phyloP scores from a whole-genome alignment of 306 rosid genomes.

The Fragaria iinumae region DNA sequence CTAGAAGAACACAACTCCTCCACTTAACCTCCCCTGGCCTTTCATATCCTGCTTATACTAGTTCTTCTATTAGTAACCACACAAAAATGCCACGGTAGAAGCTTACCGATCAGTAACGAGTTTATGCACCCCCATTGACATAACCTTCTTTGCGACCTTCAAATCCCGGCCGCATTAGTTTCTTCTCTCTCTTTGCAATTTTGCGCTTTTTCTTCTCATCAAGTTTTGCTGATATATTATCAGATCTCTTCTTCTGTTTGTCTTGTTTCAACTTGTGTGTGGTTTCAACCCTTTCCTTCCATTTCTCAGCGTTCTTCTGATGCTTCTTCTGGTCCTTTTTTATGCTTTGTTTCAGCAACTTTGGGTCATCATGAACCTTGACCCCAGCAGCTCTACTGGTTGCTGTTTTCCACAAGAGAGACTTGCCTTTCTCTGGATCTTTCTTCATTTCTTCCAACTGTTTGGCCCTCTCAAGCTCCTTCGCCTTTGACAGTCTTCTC shows the following conservation, averaged over 20 bases:
- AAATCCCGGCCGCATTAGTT: constrained; percentile 83
- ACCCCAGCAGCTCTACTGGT: constrained; percentile 72
- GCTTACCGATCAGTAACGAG: constrained; percentile 2
- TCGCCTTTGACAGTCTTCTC: constrained; percentile 53
- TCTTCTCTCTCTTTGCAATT: constrained; percentile 85
- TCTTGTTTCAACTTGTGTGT: constrained; percentile 68
- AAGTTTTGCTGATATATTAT: constrained; percentile 57
- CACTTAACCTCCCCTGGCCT: neutral
- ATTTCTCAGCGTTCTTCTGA: constrained; percentile 65
- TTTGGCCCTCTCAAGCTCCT: constrained; percentile 80
- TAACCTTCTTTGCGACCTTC: constrained; percentile 88
- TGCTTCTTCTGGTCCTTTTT: constrained; percentile 68
- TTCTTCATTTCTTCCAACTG: constrained; percentile 62
- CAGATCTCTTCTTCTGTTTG: constrained; percentile 71
- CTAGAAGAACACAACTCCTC: neutral
- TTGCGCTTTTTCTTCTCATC: constrained; percentile 65
- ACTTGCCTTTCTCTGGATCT: constrained; percentile 71
- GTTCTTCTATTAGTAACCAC: constrained; percentile 4
- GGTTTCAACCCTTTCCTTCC: constrained; percentile 69
- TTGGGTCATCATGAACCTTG: constrained; percentile 85
- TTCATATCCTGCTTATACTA: neutral
- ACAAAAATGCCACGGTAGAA: neutral
- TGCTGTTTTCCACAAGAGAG: constrained; percentile 70
- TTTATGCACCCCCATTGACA: constrained; percentile 37
- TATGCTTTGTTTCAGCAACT: constrained; percentile 53